Evolutionary conservation across 805 yeast genomes (phyloP).

Genomic region (Cyberlindnera mississippiensis): DNA sequence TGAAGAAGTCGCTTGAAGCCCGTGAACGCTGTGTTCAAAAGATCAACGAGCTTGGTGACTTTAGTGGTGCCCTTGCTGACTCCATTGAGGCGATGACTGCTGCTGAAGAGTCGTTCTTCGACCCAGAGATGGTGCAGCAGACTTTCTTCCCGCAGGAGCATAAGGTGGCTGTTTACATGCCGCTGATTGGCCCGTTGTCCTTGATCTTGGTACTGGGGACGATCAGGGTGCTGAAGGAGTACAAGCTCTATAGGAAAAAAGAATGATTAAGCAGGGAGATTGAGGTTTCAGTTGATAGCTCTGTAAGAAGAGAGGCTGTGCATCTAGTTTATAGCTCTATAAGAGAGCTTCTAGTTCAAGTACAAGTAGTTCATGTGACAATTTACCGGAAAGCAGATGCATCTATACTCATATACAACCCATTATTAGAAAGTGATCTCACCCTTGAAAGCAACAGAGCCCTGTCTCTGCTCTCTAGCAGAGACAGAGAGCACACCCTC

Average conservation of each 20-base stretch:
- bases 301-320: no score
- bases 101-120: slow-evolving; percentile 77
- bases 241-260: slow-evolving; percentile 19
- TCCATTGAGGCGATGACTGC: slow-evolving; percentile 43
- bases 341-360: no score
- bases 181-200: slow-evolving; percentile 80
- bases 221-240: slow-evolving; percentile 42
- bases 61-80: slow-evolving; percentile 50
- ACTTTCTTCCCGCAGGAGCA: slow-evolving; percentile 95
- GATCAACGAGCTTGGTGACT: slow-evolving; percentile 22
- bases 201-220: slow-evolving; percentile 57
- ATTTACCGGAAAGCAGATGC: not conserved
- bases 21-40: slow-evolving; percentile 30
- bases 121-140: slow-evolving; percentile 92
- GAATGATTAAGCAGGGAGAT: slow-evolving; percentile 10
- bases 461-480: slow-evolving; percentile 61
- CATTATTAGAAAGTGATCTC: slow-evolving; percentile 30
- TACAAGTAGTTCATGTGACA: no score
- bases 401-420: not conserved
- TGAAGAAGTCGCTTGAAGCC: slow-evolving; percentile 44
- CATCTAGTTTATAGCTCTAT: no score
- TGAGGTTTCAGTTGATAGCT: no score
- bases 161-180: slow-evolving; percentile 89
- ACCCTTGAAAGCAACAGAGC: slow-evolving; percentile 53
- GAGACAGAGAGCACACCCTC: slow-evolving; percentile 56